Base-by-base conservation (phyloP, 768 basidiomycete genomes). In the Hypholoma sublateritium region DNA sequence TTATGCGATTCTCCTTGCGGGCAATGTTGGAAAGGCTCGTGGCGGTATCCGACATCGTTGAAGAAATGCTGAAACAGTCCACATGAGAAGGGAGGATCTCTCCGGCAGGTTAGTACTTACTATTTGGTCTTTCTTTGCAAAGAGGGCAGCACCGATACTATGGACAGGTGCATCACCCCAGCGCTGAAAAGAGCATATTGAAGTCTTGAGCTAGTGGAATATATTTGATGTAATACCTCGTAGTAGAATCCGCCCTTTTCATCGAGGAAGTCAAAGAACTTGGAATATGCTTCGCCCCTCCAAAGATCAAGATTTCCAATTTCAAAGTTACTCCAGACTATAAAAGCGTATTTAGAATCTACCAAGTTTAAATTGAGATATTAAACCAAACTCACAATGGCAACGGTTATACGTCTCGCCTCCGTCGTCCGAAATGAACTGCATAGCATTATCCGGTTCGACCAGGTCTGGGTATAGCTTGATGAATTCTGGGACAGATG, bases 141-240 rank as follows among this genome's bases (percentile, higher is more conserved):
- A 91, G 8, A 98, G 77, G 0, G 95, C 88, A 1, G 89, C 95
- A 35, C 91, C 96, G 56, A 98, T 94, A 53, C 88, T 91, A 67
- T 94, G 92, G 7, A 94, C 84, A 9, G 86, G 86, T 12, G 96
- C 96, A 74, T 97, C 95, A 49, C 96, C 96, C 93, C 93, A 94
- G 34, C 93, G 86, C 84, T 92, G 60, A 24, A 47, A 36, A 28
- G 43, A 59, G 50, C 53, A 57, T 24, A 24, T 47, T 22, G 36
- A 3, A 52, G 55, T 51, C 11, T 12, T 14, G 24, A 25, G 39
- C 43, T 12, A 22, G 39, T 6, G 28, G 2, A 5, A 19, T 13
- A 6, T 24, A 17, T 21, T 22, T 45, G 19, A 16, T 12, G 12
- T 19, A 43, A 16, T 62, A 82, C 88, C 84, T 95, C 93, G 61